phyloP scores from a whole-genome alignment of 352 stramenopile genomes.

The Aphanomyces euteiches region DNA sequence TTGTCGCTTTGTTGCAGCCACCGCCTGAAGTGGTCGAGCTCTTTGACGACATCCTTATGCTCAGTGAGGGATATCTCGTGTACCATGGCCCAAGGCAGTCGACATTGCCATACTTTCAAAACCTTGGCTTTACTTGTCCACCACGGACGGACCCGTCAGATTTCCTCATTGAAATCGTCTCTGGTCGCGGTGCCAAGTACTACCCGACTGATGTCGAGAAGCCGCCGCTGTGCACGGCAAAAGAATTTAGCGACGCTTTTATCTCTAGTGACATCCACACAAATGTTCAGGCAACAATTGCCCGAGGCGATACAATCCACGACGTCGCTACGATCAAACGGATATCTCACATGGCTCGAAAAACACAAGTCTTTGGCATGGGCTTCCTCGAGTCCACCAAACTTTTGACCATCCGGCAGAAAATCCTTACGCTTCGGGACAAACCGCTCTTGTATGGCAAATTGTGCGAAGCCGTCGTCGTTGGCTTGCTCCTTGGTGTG shows the following conservation, averaged over 20 bases:
- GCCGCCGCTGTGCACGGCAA: slow-evolving; percentile 12
- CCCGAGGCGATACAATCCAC: slow-evolving; percentile 33
- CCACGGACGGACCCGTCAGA: slow-evolving; percentile 56
- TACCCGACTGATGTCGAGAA: slow-evolving; percentile 32
- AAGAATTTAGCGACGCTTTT: slow-evolving; percentile 59
- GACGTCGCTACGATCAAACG: slow-evolving; percentile 25
- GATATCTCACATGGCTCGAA: slow-evolving; percentile 14
- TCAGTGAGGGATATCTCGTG: slow-evolving; percentile 44
- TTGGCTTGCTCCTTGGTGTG: slow-evolving; percentile 76
- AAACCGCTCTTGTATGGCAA: slow-evolving; percentile 59
- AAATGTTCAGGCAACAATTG: slow-evolving; percentile 47
- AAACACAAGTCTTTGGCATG: slow-evolving; percentile 43
- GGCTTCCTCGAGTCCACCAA: slow-evolving; percentile 45
- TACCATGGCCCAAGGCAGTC: slow-evolving; percentile 38
- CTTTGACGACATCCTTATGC: slow-evolving; percentile 53
- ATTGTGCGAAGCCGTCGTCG: slow-evolving; percentile 58
- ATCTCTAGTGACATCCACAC: slow-evolving; percentile 52
- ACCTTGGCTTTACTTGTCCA: slow-evolving; percentile 46
- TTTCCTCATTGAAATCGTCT: slow-evolving; percentile 68
- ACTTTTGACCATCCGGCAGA: slow-evolving; percentile 56
- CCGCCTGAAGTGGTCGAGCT: slow-evolving; percentile 49
- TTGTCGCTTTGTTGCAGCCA: slow-evolving; percentile 54
- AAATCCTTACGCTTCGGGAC: slow-evolving; percentile 60
- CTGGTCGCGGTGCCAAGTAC: slow-evolving; percentile 40
- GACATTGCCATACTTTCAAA: slow-evolving; percentile 54